Evolutionary conservation across 2,329 filamentous ascomycete species (phyloP), one percentile per base, ranked within the genome.

Genomic region (Epichloe festucae): DNA sequence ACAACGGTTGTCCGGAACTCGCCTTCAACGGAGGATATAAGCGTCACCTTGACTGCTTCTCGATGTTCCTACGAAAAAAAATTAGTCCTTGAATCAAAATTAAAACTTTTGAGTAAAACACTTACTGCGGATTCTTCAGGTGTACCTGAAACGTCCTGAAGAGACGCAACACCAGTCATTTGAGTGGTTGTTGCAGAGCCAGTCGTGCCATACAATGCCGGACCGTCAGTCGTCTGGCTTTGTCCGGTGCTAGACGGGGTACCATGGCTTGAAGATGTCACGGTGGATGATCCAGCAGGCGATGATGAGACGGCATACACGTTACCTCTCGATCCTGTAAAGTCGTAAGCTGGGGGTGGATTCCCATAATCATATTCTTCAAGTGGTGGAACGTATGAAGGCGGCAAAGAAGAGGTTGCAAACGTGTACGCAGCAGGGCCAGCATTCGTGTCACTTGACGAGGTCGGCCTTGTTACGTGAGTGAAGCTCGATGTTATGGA

Each of bases 1-100:
- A 58, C 27, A 10, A 57, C 40, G 14, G 55, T 56, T 0, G 58
- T 63, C 44, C 57, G 48, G 8, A 59, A 56, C 11, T 55, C 53
- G 10, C 58, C 48, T 17, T 55, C 53, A 11, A 56, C 54, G 19
- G 62, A 52, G 15, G 58, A 52, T 40, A 63, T 58, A 5, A 65
- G 53, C 14, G 60, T 63, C 23, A 63, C 52, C 17, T 61, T 39
- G 34, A 36, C 46, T 19, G 36, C 38, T 19, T 35, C 39, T 8
- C 21, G 7, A 21, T 36, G 36, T 34, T 39, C 21, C 48, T 46
- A 17, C 4, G 27, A 4, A 5, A 4, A 4, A 4, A 7, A n/a
- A 21, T 40, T 35, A 47, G 49, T 35, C 36, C 15, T 23, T 17
- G 19, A 40, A 35, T 12, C 34, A 15, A 12, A 3, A 39, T 31